Evolutionary conservation across 148 eudicot species (phyloP), one percentile per base, ranked within the genome.

Genomic region (Nyssa sinensis): DNA sequence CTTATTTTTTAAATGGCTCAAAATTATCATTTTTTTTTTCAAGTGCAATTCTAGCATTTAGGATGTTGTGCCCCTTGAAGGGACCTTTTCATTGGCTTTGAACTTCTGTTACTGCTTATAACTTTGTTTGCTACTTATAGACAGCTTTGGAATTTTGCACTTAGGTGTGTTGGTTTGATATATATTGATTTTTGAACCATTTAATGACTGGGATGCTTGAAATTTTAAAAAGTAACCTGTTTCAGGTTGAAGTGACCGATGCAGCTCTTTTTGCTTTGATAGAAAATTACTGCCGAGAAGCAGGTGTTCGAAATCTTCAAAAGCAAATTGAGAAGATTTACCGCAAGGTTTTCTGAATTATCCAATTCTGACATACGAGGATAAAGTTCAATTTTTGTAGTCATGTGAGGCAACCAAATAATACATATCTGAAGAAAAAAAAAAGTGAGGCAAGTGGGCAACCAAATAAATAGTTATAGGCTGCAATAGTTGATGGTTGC

Each of bases 251-350:
- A 67, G 85, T 95, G 81, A 92, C 93, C 5, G 93, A 93, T 78
- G 80, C 89, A 62, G 97, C 99, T 57, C 89, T 95, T 77, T 97
- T 95, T 75, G 84, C 97, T 76, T 76, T 95, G 47, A 89, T 95
- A 67, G 99, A 95, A 80, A 95, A 86, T 86, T 89, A 95, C 74
- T 95, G 99, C 68, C 81, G 99, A 74, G 99, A 95, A 87, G 96
- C 99, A 27, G 99, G 99, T 62, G 99, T 95, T 21, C 88, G 99
- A 5, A 95, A 88, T 84, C 97, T 95, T 80, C 99, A 95, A 69
- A 95, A 95, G 81, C 99, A 95, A 66, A 95, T 95, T 73, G 99
- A 95, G 81, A 95, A 95, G 85, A 95, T 95, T 47, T 95, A 92
- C 71, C 91, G 99, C 78, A 95, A 95, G 98, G 98, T 89, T 61